Conservation (phyloP, 352 stramenopile species). For the Phytophthora pisi region DNA sequence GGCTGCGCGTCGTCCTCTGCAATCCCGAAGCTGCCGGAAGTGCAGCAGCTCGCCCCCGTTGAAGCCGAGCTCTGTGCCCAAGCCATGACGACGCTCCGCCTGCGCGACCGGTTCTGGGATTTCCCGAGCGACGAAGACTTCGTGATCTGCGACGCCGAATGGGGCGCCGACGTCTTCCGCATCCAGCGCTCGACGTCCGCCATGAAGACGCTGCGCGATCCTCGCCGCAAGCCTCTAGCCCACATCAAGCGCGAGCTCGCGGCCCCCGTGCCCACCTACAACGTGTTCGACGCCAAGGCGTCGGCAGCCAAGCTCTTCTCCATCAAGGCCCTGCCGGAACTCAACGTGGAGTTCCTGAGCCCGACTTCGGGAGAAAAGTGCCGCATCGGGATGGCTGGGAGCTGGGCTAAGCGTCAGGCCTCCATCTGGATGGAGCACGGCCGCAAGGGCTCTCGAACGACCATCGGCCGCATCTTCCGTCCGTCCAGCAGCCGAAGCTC, state of each 20-base stretch:
- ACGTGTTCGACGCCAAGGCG: conserved; percentile 40
- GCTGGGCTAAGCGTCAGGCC: conserved; percentile 37
- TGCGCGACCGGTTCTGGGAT: conserved; percentile 45
- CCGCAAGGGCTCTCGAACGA: conserved; percentile 27
- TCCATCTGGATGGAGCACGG: conserved; percentile 46
- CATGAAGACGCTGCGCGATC: conserved; percentile 45
- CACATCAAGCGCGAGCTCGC: conserved; percentile 51
- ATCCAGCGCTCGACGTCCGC: conserved; percentile 39
- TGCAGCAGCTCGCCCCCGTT: conserved; percentile 25
- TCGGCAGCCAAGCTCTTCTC: conserved; percentile 39
- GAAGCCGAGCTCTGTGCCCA: conserved; percentile 32
- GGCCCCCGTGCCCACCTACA: conserved; percentile 42
- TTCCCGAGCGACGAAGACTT: conserved; percentile 39
- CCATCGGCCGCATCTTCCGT: conserved; percentile 40
- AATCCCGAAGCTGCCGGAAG: conserved; percentile 27
- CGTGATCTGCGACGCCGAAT: conserved; percentile 38
- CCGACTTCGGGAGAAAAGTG: conserved; percentile 35
- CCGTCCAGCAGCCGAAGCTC: conserved; percentile 28
- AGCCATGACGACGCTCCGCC: conserved; percentile 41
- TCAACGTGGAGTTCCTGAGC: conserved; percentile 39
- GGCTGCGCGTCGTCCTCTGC: conserved; percentile 43
- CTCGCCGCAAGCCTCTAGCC: conserved; percentile 33
- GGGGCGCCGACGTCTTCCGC: conserved; percentile 36
- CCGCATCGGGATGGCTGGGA: conserved; percentile 36
- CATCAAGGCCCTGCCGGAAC: conserved; percentile 43